Evolutionary conservation across 2,329 filamentous ascomycete genomes (phyloP).

Genomic region (Allantophomopsis cytisporea): DNA sequence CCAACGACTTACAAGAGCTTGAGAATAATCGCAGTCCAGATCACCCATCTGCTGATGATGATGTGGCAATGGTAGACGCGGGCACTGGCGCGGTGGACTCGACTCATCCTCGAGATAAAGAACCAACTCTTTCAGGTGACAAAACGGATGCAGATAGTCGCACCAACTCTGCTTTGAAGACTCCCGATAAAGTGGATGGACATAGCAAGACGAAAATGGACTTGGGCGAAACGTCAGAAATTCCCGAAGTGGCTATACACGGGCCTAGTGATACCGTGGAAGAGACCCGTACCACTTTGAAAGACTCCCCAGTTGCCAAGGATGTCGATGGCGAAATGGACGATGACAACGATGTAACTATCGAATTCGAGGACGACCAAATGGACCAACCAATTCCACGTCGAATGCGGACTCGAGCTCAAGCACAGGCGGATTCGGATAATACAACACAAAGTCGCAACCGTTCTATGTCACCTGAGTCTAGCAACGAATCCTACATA

Average conservation of each 20-base stretch:
- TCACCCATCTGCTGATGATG: constrained; percentile 1
- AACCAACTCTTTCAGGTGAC: not conserved
- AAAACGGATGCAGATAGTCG: not conserved
- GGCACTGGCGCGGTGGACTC: not conserved
- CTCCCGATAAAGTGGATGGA: not conserved
- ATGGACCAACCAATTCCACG: constrained; percentile 28
- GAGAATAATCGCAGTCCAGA: not conserved
- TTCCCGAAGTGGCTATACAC: not conserved
- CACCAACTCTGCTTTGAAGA: not conserved
- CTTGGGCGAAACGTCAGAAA: not conserved
- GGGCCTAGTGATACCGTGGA: not conserved
- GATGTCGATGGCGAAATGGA: not conserved
- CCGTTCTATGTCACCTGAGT: constrained; percentile 25
- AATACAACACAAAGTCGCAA: constrained; percentile 17
- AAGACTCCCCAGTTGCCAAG: not conserved
- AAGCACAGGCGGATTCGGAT: constrained; percentile 29
- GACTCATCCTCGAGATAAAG: not conserved
- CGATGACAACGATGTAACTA: not conserved
- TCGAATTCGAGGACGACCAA: constrained; percentile 18
- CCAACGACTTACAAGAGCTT: not conserved
- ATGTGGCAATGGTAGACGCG: not conserved
- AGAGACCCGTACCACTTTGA: not conserved
- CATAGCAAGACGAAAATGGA: not conserved
- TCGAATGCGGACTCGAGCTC: constrained; percentile 39
- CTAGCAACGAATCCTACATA: constrained; percentile 38